A percentile compares a stretch with the other conserved stretches of the same genome.
These are phyloP conservation scores for Rhynchospora pubera DNA, from an alignment of 176 grass and related monocot genomes.

Conservation along the genomic window DNA sequence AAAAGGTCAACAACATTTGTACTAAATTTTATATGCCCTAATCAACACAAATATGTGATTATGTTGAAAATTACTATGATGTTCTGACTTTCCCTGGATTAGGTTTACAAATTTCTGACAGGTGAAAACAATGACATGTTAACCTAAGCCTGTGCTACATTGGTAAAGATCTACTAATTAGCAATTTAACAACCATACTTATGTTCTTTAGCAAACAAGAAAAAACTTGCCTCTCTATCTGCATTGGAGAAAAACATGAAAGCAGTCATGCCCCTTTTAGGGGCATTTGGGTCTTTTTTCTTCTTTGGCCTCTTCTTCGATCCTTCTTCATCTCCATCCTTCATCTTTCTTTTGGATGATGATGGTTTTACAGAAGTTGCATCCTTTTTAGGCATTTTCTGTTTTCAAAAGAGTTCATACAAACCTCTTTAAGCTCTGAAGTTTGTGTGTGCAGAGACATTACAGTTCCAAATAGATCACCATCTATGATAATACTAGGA, in stretches of 20 bases:
- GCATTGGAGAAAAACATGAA: slow-evolving; percentile 99
- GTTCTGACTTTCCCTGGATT: not conserved
- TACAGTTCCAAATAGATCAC: not conserved
- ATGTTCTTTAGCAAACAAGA: not conserved
- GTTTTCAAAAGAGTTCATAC: not conserved
- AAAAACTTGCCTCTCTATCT: slow-evolving; percentile 67
- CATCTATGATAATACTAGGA: not conserved
- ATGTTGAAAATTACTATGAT: not conserved
- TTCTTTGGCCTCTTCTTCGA: slow-evolving; percentile 80
- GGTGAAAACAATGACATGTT: not conserved
- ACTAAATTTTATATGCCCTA: not conserved
- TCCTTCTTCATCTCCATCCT: slow-evolving; percentile 58
- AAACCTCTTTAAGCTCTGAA: not conserved
- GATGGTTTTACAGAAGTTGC: slow-evolving; percentile 44
- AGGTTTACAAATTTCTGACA: not conserved
- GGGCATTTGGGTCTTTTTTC: slow-evolving; percentile 97
- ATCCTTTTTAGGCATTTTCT: slow-evolving; percentile 87
- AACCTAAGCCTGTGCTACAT: not conserved
- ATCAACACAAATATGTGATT: not conserved
- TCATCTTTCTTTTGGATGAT: slow-evolving; percentile 61
- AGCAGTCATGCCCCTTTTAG: slow-evolving; percentile 83
- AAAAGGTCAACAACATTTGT: not conserved
- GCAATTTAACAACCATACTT: not conserved
- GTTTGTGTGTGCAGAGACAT: not conserved
- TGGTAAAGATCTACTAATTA: not conserved